Evolutionary conservation across 495 filamentous ascomycete species (phyloP), one percentile per base, ranked within the genome.

Genomic region (Penicillium flavigenum): DNA sequence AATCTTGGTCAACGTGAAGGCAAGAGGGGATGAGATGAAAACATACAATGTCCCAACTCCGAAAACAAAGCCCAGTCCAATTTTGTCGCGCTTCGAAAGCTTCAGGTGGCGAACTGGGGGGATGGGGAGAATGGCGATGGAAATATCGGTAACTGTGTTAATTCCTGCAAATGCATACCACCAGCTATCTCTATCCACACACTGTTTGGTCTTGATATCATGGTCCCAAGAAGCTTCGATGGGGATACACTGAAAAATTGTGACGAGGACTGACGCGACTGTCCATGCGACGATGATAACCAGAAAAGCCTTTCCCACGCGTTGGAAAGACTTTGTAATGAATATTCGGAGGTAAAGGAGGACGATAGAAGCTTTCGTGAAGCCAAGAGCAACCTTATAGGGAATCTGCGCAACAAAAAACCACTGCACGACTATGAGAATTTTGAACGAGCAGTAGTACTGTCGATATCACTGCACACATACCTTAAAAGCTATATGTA

Each of bases 121-220:
- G 1, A 20, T 20, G 20, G 20, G 20, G 20, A 20, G 20, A 20
- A 20, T 20, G 20, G 20, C 20, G 29, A 79, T 73, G 19, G 75
- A 36, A 2, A 76, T 20, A 57, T 82, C 79, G 34, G 68, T 73
- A 1, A 62, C 42, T 4, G 79, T 71, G 31, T 72, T 69, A 29
- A 61, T 59, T 3, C 27, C 46, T 1, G 62, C 52, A 49, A 63
- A 59, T 24, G 56, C 43, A 31, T 62, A 55, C 58, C 62, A 67
- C 31, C 58, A 51, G 8, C 31, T 38, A 34, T 59, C 29, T 14
- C 39, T 55, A 32, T 65, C 45, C 10, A 62, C 50, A 31, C 64
- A 67, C 11, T 29, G 32, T 6, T 53, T 51, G 19, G 57, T 60
- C 14, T 54, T 39, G 20, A 69, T 54, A 1, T 34, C 36, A 36